Conservation (phyloP, 2,329 filamentous ascomycete genomes). For the Xylaria sp. region DNA sequence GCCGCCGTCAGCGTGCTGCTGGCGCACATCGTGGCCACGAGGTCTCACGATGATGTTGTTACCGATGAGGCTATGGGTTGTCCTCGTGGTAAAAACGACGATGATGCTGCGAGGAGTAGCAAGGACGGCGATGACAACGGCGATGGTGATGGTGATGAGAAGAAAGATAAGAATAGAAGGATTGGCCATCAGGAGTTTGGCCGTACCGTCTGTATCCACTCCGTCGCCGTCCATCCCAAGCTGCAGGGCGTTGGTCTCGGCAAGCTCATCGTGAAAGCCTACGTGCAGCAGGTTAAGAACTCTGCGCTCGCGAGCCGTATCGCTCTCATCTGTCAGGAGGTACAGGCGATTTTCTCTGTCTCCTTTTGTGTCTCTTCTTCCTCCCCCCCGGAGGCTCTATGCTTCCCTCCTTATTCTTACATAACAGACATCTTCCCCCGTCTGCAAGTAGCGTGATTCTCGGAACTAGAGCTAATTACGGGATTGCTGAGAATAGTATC, state of each 20-base stretch:
- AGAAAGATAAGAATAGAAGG: constrained; percentile 45
- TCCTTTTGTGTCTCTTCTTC: constrained; percentile 8
- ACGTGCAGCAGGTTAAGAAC: constrained; percentile 79
- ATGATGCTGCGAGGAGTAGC: constrained; percentile 61
- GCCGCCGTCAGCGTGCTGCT: constrained; percentile 72
- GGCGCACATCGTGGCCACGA: constrained; percentile 81
- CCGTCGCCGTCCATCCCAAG: constrained; percentile 80
- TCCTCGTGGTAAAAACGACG: constrained; percentile 65
- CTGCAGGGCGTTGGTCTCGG: constrained; percentile 81
- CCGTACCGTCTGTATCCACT: constrained; percentile 82
- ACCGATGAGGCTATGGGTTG: constrained; percentile 82
- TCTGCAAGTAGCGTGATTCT: not conserved
- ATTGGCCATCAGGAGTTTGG: constrained; percentile 79
- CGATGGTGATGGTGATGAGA: constrained; percentile 52
- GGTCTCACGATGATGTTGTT: constrained; percentile 70
- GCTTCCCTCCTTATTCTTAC: not conserved
- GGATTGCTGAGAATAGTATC: constrained; percentile 56
- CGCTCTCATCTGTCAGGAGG: constrained; percentile 80
- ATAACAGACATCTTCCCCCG: not conserved
- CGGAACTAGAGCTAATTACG: not conserved
- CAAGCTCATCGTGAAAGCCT: constrained; percentile 77
- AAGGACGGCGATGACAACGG: constrained; percentile 55
- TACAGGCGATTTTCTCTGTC: constrained; percentile 44
- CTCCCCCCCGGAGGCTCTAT: not conserved
- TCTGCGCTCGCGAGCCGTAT: constrained; percentile 77